A percentile compares a stretch with the other conserved stretches of the same genome.
These are phyloP conservation scores for Osmanthus fragrans DNA, from an alignment of 257 asterid genomes.

Conservation along the genomic window DNA sequence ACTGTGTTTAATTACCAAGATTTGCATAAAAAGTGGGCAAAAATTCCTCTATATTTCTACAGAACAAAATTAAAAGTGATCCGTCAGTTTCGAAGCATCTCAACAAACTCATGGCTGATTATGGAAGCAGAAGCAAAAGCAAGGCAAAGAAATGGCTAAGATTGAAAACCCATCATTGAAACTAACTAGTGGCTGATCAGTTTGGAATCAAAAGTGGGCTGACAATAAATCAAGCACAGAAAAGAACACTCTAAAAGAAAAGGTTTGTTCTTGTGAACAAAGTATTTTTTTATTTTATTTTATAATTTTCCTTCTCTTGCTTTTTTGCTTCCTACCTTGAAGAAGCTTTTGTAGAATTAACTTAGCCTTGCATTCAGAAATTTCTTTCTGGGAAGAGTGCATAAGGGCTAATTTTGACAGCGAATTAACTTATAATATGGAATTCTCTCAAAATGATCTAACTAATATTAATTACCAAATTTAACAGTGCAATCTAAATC, in stretches of 20 bases:
- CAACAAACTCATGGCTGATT: background rate
- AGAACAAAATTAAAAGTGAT: background rate
- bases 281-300: background rate
- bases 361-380: background rate
- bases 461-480: background rate
- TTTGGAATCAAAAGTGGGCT: background rate
- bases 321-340: background rate
- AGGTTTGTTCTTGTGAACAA: background rate
- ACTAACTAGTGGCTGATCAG: too few relatives aligned
- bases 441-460: background rate
- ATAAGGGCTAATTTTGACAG: background rate
- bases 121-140: background rate
- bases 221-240: background rate
- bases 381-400: background rate
- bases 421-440: background rate
- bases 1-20: background rate
- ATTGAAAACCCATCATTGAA: too few relatives aligned
- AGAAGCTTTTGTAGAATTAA: too few relatives aligned
- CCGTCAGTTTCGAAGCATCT: background rate
- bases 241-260: background rate
- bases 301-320: background rate
- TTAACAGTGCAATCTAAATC: background rate
- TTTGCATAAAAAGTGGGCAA: background rate
- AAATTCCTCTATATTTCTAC: background rate
- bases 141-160: background rate